These are phyloP conservation scores for Apiospora koreana DNA, from an alignment of 2,329 filamentous ascomycete species.

Conservation along the genomic window DNA sequence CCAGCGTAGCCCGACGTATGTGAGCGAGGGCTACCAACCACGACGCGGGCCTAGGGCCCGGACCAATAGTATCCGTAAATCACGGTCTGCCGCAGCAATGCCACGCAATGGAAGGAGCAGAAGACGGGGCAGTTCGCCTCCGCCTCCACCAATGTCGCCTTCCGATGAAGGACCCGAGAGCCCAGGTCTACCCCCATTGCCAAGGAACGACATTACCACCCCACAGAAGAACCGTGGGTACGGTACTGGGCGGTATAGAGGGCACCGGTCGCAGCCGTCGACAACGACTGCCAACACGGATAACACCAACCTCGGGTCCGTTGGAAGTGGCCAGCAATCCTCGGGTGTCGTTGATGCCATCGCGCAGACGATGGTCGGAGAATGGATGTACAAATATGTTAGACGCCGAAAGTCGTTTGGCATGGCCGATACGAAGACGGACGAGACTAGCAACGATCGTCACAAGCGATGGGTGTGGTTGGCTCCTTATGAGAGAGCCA, in stretches of 20 bases:
- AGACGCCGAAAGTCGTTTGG: constrained; percentile 89
- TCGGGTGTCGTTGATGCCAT: constrained; percentile 93
- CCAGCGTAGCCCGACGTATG: constrained; percentile 67
- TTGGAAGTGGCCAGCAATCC: constrained; percentile 47
- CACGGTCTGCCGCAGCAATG: constrained; percentile 78
- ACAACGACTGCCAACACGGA: constrained; percentile 55
- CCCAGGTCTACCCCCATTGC: constrained; percentile 71
- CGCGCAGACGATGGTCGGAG: constrained; percentile 96
- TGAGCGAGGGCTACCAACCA: constrained; percentile 52
- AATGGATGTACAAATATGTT: constrained; percentile 95
- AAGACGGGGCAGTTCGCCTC: constrained; percentile 59
- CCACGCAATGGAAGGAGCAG: constrained; percentile 54
- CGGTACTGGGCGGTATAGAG: constrained; percentile 41
- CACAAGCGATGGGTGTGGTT: constrained; percentile 99
- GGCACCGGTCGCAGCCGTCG: constrained; percentile 59
- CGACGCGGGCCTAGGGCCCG: constrained; percentile 52
- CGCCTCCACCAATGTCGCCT: constrained; percentile 66
- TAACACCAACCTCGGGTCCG: constrained; percentile 34
- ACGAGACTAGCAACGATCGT: constrained; percentile 73
- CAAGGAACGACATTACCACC: constrained; percentile 70
- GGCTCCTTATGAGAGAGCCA: constrained; percentile 90
- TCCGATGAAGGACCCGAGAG: constrained; percentile 70
- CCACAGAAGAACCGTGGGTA: constrained; percentile 47
- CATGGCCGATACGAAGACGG: constrained; percentile 66
- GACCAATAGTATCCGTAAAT: constrained; percentile 72